A percentile compares a stretch with the other conserved stretches of the same genome.
Evolutionary conservation across 495 filamentous ascomycete genomes (phyloP).

Genomic region (Hyaloscypha hepaticicola): DNA sequence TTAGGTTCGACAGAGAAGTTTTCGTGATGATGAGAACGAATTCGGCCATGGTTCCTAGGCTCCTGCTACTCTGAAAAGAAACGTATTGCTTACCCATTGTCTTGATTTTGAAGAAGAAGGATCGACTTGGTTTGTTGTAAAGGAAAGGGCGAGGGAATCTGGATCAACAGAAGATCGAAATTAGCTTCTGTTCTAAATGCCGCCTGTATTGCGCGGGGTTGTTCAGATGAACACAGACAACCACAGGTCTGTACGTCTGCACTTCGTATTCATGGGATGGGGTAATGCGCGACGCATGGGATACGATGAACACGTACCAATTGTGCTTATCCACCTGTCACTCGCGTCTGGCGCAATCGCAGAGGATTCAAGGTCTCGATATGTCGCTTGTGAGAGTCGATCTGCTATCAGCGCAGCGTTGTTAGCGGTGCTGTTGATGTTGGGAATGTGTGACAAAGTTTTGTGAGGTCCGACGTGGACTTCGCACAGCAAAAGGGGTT

Average conservation of each 20-base stretch:
- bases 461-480: conserved; percentile 18
- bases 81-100: conserved; percentile 33
- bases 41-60: background rate
- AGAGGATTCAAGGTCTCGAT: background rate
- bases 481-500: conserved; percentile 23
- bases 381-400: conserved; percentile 10
- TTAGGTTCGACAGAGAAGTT: background rate
- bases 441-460: conserved; percentile 18
- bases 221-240: background rate
- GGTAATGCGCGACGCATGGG: conserved; percentile 20
- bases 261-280: conserved; percentile 23
- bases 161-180: conserved; percentile 5
- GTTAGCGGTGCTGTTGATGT: conserved; percentile 16
- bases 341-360: conserved; percentile 20
- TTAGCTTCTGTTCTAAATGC: conserved; percentile 22
- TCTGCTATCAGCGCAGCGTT: conserved; percentile 11
- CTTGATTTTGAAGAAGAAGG: conserved; percentile 24
- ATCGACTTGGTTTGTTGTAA: conserved; percentile 19
- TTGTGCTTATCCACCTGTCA: conserved; percentile 11
- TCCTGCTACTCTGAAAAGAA: conserved; percentile 18
- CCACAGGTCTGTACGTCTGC: background rate
- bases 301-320: conserved; percentile 29
- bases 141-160: conserved; percentile 23
- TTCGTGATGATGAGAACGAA: background rate
- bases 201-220: background rate